Base-by-base conservation (phyloP, 352 stramenopile genomes). In the Phytophthora pistaciae region DNA sequence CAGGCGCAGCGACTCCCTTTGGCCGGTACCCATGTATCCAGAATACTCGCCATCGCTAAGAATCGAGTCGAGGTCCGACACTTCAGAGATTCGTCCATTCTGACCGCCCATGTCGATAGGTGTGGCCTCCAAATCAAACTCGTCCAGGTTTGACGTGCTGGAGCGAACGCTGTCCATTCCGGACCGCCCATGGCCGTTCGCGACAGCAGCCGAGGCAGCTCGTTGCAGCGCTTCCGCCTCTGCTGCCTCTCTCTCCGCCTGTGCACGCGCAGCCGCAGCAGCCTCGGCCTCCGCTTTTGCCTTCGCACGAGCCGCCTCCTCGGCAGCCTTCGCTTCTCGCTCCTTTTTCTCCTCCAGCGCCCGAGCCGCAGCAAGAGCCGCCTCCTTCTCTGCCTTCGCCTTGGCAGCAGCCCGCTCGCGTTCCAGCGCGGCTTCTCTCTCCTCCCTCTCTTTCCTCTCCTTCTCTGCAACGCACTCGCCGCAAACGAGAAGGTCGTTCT, bases 51-150 rank as follows among this genome's bases (percentile, higher is more conserved):
- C 87, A 21, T 93, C 84, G 50, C 77, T 79, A 48, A 87, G 75
- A 49, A 87, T 58, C 14, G 78, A 90, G 31, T 85, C 84, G 38
- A 95, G 73, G 48, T 93, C 88, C 48, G 85, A 92, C 20, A 80
- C 68, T 56, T 91, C 84, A 0, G 88, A 95, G 21, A 89, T 72
- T 4, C 88, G 88, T 27, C 88, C 74, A 55, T 81, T 78, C 23
- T 84, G 77, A 8, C 64, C 70, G 0, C 72, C 66, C 52, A 75
- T 74, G 13, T 84, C 77, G 10, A 75, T 59, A 13, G 77, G 63
- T 10, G 72, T 78, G 8, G 86, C 78, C 27, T 79, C 83, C 29
- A 94, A 76, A 75, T 95, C 88, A 64, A 94, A 93, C 62, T 95
- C 66, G 46, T 91, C 88, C 1, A 95, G 73, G 50, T 72, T 83